These are phyloP conservation scores for Xylaria grammica DNA, from an alignment of 495 filamentous ascomycete species.

Conservation along the genomic window DNA sequence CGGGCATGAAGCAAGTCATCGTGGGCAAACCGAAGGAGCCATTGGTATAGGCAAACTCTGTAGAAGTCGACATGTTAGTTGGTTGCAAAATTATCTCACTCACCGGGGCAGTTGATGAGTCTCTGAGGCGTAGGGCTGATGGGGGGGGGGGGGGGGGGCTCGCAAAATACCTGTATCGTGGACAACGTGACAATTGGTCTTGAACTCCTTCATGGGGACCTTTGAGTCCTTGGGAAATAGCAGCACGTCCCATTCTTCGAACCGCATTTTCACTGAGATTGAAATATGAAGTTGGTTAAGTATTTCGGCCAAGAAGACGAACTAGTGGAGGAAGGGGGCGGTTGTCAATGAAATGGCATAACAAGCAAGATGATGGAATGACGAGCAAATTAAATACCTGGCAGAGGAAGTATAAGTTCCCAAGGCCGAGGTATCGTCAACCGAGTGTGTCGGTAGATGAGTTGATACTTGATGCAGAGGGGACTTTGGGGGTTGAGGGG, in stretches of 20 bases:
- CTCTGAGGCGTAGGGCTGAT: neutral
- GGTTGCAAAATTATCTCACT: neutral
- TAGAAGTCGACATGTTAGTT: constrained; percentile 2
- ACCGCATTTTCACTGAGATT: constrained; percentile 66
- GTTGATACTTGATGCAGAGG: constrained; percentile 23
- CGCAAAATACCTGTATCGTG: constrained; percentile 63
- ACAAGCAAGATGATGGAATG: constrained; percentile 19
- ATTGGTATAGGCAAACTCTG: constrained; percentile 51
- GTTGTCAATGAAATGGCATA: constrained; percentile 29
- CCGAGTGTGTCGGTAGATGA: constrained; percentile 20
- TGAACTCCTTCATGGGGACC: constrained; percentile 84
- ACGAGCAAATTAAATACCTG: constrained; percentile 22
- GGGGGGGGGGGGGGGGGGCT: neutral
- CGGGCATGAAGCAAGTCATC: constrained; percentile 78
- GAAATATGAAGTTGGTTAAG: constrained; percentile 27
- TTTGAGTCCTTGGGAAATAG: constrained; percentile 68
- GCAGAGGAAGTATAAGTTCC: constrained; percentile 7
- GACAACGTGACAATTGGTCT: constrained; percentile 77
- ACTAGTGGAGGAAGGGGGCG: constrained; percentile 27
- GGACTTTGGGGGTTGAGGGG: neutral
- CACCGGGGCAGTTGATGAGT: too few species aligned
- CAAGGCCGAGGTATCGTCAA: constrained; percentile 21
- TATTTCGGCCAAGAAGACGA: constrained; percentile 31
- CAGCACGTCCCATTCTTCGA: constrained; percentile 84
- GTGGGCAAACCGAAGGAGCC: constrained; percentile 62